A percentile compares a stretch with the other conserved stretches of the same genome.
phyloP scores from a whole-genome alignment of 2,329 filamentous ascomycete species.

The Penicillium sp. region DNA sequence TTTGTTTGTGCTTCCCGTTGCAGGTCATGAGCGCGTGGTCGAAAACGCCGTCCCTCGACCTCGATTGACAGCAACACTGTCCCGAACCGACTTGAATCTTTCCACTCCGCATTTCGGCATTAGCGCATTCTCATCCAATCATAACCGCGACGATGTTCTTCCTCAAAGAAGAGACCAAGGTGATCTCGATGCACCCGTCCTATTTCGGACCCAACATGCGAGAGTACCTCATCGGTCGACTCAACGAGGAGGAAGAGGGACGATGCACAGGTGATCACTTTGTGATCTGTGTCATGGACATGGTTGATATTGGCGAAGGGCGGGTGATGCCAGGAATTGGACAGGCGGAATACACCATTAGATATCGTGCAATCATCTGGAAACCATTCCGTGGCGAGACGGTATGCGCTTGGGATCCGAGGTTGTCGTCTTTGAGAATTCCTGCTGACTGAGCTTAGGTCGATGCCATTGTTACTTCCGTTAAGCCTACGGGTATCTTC shows the following conservation, averaged over 20 bases:
- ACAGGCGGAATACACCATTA: constrained; percentile 88
- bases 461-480: constrained; percentile 87
- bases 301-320: constrained; percentile 89
- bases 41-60: constrained; percentile 12
- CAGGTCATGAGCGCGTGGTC: constrained; percentile 13
- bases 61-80: constrained; percentile 8
- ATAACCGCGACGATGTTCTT: constrained; percentile 75
- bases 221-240: constrained; percentile 82
- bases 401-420: constrained; percentile 54
- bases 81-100: not conserved
- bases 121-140: constrained; percentile 1
- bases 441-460: constrained; percentile 57
- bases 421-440: constrained; percentile 6
- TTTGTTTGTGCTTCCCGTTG: constrained; percentile 3
- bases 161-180: constrained; percentile 92
- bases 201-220: constrained; percentile 95
- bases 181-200: constrained; percentile 91
- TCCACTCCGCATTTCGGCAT: not conserved
- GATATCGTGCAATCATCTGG: constrained; percentile 96
- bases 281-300: constrained; percentile 97
- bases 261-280: constrained; percentile 95
- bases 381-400: constrained; percentile 97
- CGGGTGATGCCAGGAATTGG: constrained; percentile 89
- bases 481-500: constrained; percentile 85
- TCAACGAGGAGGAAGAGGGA: constrained; percentile 90